Evolutionary conservation across 208 protist genomes (phyloP).

Genomic region (Wallacemonas sp.): DNA sequence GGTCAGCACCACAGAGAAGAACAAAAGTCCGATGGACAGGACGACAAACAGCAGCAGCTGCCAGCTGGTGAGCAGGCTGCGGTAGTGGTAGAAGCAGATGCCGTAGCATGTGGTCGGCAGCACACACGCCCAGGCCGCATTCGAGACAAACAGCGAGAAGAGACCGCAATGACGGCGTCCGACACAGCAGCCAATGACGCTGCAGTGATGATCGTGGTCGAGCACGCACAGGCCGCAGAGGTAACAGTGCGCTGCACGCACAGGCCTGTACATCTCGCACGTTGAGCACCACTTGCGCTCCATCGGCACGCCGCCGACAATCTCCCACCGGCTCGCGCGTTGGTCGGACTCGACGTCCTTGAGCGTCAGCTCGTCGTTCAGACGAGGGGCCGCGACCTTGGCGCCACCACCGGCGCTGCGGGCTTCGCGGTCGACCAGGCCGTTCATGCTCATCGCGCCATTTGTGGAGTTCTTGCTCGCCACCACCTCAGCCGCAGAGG

Average conservation of each 20-base stretch:
- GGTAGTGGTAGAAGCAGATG: slow-evolving; percentile 30
- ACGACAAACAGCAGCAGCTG: slow-evolving; percentile 19
- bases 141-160: slow-evolving; percentile 66
- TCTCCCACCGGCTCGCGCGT: slow-evolving; percentile 74
- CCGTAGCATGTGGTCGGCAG: slow-evolving; percentile 35
- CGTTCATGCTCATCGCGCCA: background rate
- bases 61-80: slow-evolving; percentile 20
- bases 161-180: slow-evolving; percentile 63
- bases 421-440: slow-evolving; percentile 8
- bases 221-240: slow-evolving; percentile 84
- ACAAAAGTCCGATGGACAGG: slow-evolving; percentile 26
- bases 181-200: slow-evolving; percentile 82
- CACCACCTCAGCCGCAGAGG: background rate
- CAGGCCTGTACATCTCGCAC: slow-evolving; percentile 83
- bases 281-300: slow-evolving; percentile 92
- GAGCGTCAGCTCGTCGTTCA: slow-evolving; percentile 45
- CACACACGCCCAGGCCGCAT: slow-evolving; percentile 24
- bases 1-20: slow-evolving; percentile 23
- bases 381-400: background rate
- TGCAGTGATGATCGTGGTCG: slow-evolving; percentile 92
- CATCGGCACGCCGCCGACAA: slow-evolving; percentile 65
- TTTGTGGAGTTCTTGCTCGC: slow-evolving; percentile 4
- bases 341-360: slow-evolving; percentile 71
- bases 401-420: background rate
- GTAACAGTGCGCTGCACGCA: slow-evolving; percentile 90